Evolutionary conservation across 495 filamentous ascomycete species (phyloP), one percentile per base, ranked within the genome.

Genomic region (Lepidopterella palustris): DNA sequence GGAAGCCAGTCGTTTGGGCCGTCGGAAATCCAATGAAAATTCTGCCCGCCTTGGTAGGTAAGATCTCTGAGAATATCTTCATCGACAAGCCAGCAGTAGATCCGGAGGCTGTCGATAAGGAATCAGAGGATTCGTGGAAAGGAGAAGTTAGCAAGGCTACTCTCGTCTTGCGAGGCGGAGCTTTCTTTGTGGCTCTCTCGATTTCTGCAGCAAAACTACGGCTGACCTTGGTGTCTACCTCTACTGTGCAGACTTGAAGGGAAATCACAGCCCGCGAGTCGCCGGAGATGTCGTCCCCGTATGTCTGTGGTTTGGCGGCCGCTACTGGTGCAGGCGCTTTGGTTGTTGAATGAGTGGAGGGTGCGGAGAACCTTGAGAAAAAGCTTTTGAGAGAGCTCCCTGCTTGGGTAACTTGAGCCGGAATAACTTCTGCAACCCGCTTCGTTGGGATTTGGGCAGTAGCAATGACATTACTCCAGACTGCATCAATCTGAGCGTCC

Each of bases 21-120:
- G 95, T 99, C 24, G 93, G 92, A 71, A 97, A 97, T 1, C 95
- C 95, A 66, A 99, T 99, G 69, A 97, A 99, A 29, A 99, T 85
- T 53, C 87, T 82, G 24, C 95, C 95, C 45, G 85, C 83, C 68
- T 90, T 93, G 31, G 82, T 88, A 21, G 95, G 95, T 1, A 97
- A 73, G n/a, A 97, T 90, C 0, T 90, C 90, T 0, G 84, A 80
- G 67, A 99, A 95, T 15, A 97, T 83, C 61, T 95, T 87, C 1
- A 84, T 82, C 5, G 72, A 66, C 47, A 87, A 78, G 9, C 80
- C 76, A 15, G 81, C 76, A 24, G 77, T 79, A 40, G 72, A 72
- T 56, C 81, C 82, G 0, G 85, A 84, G 4, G 64, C 51, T 5
- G 63, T 58, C 9, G 72, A 67, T 5, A 70, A 48, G 11, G 76